phyloP scores from a whole-genome alignment of 352 stramenopile species.

The Albugo laibachii region DNA sequence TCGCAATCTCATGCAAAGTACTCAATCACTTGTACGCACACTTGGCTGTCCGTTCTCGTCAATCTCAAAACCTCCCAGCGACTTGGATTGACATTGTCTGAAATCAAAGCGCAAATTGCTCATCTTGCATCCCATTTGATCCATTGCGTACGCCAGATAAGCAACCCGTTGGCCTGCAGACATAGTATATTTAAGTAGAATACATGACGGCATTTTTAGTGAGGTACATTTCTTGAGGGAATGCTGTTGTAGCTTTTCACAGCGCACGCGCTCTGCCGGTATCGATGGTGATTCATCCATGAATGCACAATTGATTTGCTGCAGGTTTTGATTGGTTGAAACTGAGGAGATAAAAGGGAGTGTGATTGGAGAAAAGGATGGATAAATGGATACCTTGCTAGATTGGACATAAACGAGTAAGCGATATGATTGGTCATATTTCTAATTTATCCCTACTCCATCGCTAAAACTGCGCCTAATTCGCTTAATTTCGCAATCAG shows the following conservation, averaged over 20 bases:
- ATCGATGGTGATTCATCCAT: slow-evolving; percentile 1
- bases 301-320: too few relatives aligned
- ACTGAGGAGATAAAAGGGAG: neutral
- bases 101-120: slow-evolving; percentile 54
- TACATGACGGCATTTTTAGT: neutral
- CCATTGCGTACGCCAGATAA: slow-evolving; percentile 68
- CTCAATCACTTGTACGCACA: slow-evolving; percentile 11
- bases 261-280: slow-evolving; percentile 11
- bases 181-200: neutral
- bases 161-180: slow-evolving; percentile 50
- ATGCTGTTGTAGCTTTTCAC: slow-evolving; percentile 35
- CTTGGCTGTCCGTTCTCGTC: slow-evolving; percentile 51
- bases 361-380: too few relatives aligned
- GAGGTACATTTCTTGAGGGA: slow-evolving; percentile 43
- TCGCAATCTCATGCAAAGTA: too few relatives aligned
- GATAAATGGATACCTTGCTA: neutral
- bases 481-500: slow-evolving; percentile 41
- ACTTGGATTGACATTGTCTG: slow-evolving; percentile 63
- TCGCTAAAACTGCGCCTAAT: slow-evolving; percentile 54
- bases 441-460: slow-evolving; percentile 41
- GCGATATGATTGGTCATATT: neutral
- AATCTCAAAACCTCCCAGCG: slow-evolving; percentile 73
- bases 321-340: neutral
- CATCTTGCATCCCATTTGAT: slow-evolving; percentile 73
- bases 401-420: neutral